phyloP scores from a whole-genome alignment of 345 rosid genomes.

The Brassica incana region DNA sequence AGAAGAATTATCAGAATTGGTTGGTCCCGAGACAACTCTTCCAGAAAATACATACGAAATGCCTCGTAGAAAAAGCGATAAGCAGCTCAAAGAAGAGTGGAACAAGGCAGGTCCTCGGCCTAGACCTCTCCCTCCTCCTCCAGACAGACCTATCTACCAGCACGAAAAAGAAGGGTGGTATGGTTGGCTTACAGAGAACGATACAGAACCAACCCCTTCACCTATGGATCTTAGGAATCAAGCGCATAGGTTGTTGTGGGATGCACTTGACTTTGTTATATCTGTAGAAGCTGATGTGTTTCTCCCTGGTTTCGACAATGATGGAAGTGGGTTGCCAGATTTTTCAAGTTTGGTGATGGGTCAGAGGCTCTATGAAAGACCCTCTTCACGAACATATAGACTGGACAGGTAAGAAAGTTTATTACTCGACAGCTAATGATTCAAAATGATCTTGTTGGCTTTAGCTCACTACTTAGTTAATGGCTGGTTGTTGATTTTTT shows the following conservation, averaged over 20 bases:
- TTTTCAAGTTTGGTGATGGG: slow-evolving; percentile 97
- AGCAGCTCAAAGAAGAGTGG: slow-evolving; percentile 84
- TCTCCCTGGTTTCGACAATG: slow-evolving; percentile 84
- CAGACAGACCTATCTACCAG: slow-evolving; percentile 81
- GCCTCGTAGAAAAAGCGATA: slow-evolving; percentile 59
- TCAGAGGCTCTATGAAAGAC: slow-evolving; percentile 86
- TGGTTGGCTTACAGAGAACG: slow-evolving; percentile 85
- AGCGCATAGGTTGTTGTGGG: slow-evolving; percentile 93
- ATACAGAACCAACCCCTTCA: slow-evolving; percentile 80
- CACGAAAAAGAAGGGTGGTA: slow-evolving; percentile 99
- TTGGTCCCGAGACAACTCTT: slow-evolving; percentile 84
- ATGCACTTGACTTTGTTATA: slow-evolving; percentile 89
- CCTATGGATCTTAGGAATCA: slow-evolving; percentile 73
- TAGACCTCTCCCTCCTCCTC: slow-evolving; percentile 99
- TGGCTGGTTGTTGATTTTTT: slow-evolving; percentile 12
- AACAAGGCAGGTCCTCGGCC: slow-evolving; percentile 95
- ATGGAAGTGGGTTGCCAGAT: slow-evolving; percentile 89
- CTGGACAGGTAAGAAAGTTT: slow-evolving; percentile 72
- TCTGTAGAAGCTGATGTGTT: slow-evolving; percentile 93
- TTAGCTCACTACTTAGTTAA: slow-evolving; percentile 5
- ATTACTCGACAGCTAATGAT: slow-evolving; percentile 2
- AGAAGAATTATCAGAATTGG: slow-evolving; percentile 66
- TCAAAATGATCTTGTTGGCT: slow-evolving; percentile 13
- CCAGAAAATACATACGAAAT: slow-evolving; percentile 46
- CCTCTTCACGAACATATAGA: slow-evolving; percentile 81